These are phyloP conservation scores for Alectoria sarmentosa DNA, from an alignment of 495 filamentous ascomycete species.

Conservation along the genomic window DNA sequence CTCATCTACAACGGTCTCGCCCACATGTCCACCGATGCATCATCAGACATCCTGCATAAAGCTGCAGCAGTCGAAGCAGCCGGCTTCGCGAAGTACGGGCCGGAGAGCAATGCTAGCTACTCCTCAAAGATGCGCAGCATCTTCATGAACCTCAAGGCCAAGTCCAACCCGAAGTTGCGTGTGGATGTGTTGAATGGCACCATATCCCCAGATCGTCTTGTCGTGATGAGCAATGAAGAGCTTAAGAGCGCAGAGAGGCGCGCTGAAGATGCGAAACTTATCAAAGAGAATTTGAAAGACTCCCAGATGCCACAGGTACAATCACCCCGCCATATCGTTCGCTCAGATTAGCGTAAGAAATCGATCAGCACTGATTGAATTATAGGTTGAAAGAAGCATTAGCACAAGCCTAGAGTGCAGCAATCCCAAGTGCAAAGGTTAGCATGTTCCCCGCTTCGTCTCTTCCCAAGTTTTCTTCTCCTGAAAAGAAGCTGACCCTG, in stretches of 20 bases:
- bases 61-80: conserved; percentile 68
- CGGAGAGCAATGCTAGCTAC: conserved; percentile 66
- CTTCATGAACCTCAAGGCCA: conserved; percentile 89
- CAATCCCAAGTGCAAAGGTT: conserved; percentile 61
- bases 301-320: conserved; percentile 55
- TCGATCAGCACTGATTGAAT: not conserved
- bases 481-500: not conserved
- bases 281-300: conserved; percentile 91
- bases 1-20: conserved; percentile 73
- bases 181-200: conserved; percentile 65
- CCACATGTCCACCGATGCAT: conserved; percentile 37
- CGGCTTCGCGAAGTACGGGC: conserved; percentile 54
- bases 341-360: not conserved
- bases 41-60: conserved; percentile 54
- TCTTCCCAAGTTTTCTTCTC: not conserved
- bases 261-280: conserved; percentile 57
- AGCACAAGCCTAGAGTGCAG: conserved; percentile 43
- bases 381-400: conserved; percentile 72
- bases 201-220: conserved; percentile 63
- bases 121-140: conserved; percentile 80
- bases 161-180: conserved; percentile 70
- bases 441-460: not conserved
- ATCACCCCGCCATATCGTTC: not conserved
- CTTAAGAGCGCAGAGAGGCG: conserved; percentile 67
- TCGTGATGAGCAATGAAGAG: conserved; percentile 67